phyloP scores from a whole-genome alignment of 768 basidiomycete genomes.

The Mycena haematopus region DNA sequence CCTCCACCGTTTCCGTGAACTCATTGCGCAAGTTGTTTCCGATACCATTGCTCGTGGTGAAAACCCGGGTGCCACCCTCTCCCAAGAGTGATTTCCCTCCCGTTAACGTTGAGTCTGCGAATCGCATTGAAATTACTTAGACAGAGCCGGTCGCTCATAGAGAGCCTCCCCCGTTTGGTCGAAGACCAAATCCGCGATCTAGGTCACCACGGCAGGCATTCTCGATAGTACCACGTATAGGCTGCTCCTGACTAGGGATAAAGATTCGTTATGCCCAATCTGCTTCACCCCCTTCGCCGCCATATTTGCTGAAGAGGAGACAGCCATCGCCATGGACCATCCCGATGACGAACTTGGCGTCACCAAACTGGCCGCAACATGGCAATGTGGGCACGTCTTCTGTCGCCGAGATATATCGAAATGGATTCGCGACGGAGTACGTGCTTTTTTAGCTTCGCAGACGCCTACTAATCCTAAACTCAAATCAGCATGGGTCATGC shows the following conservation, averaged over 20 bases:
- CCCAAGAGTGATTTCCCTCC: constrained; percentile 14
- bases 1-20: constrained; percentile 21
- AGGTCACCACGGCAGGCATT: constrained; percentile 51
- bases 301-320: constrained; percentile 76
- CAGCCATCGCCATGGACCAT: constrained; percentile 76
- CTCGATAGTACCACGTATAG: not conserved
- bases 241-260: not conserved
- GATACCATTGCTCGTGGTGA: constrained; percentile 24
- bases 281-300: constrained; percentile 75
- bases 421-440: constrained; percentile 66
- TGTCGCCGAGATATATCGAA: constrained; percentile 78
- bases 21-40: constrained; percentile 21
- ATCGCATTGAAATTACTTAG: constrained; percentile 31
- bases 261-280: constrained; percentile 78
- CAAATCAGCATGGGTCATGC: constrained; percentile 62
- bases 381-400: constrained; percentile 75
- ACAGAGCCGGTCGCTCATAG: constrained; percentile 48
- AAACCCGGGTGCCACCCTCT: constrained; percentile 20
- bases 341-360: constrained; percentile 76
- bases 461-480: not conserved
- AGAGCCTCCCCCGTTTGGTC: constrained; percentile 54
- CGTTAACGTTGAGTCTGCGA: too few species aligned
- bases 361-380: constrained; percentile 58
- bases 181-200: constrained; percentile 55
- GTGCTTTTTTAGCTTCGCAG: constrained; percentile 32